Conservation (phyloP, 2,329 filamentous ascomycete genomes). For the Beauveria rudraprayagi region DNA sequence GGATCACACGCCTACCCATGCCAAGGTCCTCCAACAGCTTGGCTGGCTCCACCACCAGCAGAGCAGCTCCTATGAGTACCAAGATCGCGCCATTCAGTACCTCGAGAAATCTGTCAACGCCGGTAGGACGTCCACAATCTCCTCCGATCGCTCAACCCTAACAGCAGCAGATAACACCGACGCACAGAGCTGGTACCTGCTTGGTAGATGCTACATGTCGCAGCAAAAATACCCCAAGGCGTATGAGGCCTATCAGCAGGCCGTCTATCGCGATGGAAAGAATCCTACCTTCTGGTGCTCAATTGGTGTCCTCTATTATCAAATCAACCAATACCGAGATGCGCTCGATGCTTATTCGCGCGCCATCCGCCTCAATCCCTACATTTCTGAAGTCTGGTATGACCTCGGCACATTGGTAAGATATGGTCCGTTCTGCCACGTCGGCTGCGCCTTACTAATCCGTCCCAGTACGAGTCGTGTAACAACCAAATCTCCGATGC, state of each 20-base stretch:
- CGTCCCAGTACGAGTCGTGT: constrained; percentile 80
- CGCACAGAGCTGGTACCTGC: constrained; percentile 96
- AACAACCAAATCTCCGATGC: constrained; percentile 98
- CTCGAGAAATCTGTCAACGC: constrained; percentile 92
- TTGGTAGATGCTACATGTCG: constrained; percentile 98
- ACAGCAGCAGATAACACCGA: constrained; percentile 70
- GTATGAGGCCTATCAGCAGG: constrained; percentile 97
- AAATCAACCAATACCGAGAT: constrained; percentile 99
- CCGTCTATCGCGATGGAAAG: constrained; percentile 92
- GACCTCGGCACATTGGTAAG: constrained; percentile 89
- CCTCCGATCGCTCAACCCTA: constrained; percentile 15
- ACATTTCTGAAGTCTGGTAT: constrained; percentile 99
- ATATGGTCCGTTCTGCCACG: constrained; percentile 20
- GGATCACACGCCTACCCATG: constrained; percentile 89
- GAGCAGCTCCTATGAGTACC: constrained; percentile 81
- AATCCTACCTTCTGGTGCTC: constrained; percentile 99
- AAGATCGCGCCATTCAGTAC: constrained; percentile 95
- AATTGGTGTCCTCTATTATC: constrained; percentile 97
- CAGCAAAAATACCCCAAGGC: constrained; percentile 98
- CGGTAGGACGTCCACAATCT: constrained; percentile 45
- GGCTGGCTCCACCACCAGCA: constrained; percentile 98
- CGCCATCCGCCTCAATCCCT: constrained; percentile 91
- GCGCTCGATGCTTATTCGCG: constrained; percentile 95
- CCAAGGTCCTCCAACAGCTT: constrained; percentile 95
- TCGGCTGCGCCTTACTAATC: constrained; percentile 21